Conservation (phyloP, 2,329 filamentous ascomycete species). For the Ampelomyces quisqualis region DNA sequence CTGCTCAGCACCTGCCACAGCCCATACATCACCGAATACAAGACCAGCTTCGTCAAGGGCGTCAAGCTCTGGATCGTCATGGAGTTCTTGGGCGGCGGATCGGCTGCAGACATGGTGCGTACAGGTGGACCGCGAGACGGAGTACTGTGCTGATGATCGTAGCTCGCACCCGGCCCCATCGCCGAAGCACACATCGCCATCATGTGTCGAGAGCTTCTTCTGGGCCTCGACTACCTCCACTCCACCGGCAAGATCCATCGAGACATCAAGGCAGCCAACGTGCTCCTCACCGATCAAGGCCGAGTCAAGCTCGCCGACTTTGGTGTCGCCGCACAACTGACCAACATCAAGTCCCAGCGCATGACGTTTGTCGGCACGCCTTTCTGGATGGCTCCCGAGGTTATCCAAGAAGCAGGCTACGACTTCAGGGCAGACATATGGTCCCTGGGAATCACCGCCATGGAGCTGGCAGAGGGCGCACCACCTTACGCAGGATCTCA, state of each 20-base stretch:
- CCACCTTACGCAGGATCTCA: conserved; percentile 94
- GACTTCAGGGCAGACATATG: conserved; percentile 98
- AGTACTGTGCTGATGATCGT: conserved; percentile 23
- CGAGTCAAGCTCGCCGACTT: conserved; percentile 97
- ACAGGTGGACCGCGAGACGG: not conserved
- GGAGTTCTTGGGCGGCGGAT: conserved; percentile 95
- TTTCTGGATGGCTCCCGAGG: conserved; percentile 99
- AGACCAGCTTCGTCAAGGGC: conserved; percentile 90
- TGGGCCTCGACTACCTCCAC: conserved; percentile 90
- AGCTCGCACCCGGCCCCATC: conserved; percentile 90
- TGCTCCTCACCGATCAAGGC: conserved; percentile 85
- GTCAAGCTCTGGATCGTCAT: conserved; percentile 99
- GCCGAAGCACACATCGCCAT: conserved; percentile 90
- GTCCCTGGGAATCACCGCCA: conserved; percentile 91
- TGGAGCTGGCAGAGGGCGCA: conserved; percentile 88
- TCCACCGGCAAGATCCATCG: conserved; percentile 93
- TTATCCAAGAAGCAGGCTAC: conserved; percentile 96
- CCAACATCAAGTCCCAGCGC: conserved; percentile 94
- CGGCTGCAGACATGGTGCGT: conserved; percentile 84
- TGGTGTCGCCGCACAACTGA: conserved; percentile 92
- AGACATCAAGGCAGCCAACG: conserved; percentile 95
- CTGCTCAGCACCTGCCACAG: conserved; percentile 94
- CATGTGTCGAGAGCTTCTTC: conserved; percentile 85
- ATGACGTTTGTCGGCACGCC: conserved; percentile 92
- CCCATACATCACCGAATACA: conserved; percentile 93